Conservation (phyloP, 495 filamentous ascomycete species). For the Annulohypoxylon moriforme region DNA sequence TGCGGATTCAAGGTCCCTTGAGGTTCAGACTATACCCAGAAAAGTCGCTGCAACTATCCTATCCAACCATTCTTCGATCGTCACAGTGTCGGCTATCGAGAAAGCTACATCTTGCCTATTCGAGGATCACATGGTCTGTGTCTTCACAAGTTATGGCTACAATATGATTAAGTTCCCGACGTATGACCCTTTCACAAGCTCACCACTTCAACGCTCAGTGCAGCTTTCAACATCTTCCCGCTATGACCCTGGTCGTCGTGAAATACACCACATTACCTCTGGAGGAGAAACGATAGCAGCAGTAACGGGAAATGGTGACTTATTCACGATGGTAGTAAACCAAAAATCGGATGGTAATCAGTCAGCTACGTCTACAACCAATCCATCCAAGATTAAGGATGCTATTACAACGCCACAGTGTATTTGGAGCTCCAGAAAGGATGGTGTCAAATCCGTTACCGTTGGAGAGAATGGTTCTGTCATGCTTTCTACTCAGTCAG, state of each 20-base stretch:
- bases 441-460: constrained; percentile 81
- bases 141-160: constrained; percentile 94
- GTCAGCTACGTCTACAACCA: constrained; percentile 80
- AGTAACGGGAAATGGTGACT: constrained; percentile 81
- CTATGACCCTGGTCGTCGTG: constrained; percentile 71
- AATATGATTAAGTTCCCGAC: constrained; percentile 84
- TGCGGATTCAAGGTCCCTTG: constrained; percentile 90
- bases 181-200: constrained; percentile 71
- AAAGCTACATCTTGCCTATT: constrained; percentile 87
- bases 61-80: constrained; percentile 70
- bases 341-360: constrained; percentile 69
- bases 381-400: constrained; percentile 84
- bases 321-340: constrained; percentile 82
- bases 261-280: constrained; percentile 78
- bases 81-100: constrained; percentile 87
- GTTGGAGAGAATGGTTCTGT: constrained; percentile 95
- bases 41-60: constrained; percentile 90
- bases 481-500: constrained; percentile 90
- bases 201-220: constrained; percentile 67
- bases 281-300: constrained; percentile 93
- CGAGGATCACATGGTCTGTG: constrained; percentile 86
- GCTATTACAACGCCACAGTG: constrained; percentile 78
- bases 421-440: constrained; percentile 91
- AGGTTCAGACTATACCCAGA: constrained; percentile 81
- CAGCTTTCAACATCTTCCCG: constrained; percentile 72